These are phyloP conservation scores for Cicer chorassanicum DNA, from an alignment of 306 rosid species.

Conservation along the genomic window DNA sequence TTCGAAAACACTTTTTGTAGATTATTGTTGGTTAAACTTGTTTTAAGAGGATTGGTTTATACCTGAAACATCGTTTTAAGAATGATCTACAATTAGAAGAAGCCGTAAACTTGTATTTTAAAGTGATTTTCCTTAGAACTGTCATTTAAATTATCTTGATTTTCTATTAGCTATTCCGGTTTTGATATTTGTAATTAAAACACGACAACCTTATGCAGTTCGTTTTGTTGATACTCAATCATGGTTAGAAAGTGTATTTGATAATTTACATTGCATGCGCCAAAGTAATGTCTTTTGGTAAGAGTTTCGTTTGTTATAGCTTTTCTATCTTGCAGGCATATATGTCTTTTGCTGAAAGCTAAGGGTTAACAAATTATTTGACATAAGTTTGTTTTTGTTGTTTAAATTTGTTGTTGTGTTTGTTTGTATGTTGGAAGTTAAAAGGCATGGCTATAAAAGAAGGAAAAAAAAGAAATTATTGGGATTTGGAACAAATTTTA, in stretches of 20 bases:
- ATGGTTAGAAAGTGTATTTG: conserved; percentile 16
- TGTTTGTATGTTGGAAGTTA: conserved; percentile 1
- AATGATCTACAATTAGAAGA: background rate
- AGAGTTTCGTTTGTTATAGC: background rate
- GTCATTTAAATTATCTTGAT: conserved; percentile 13
- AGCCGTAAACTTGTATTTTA: background rate
- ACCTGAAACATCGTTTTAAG: conserved; percentile 18
- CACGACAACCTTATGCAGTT: conserved; percentile 1
- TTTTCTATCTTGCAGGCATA: background rate
- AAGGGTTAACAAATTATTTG: background rate
- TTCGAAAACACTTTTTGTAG: too few relatives aligned
- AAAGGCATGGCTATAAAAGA: conserved; percentile 20
- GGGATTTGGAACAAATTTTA: conserved; percentile 5
- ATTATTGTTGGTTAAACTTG: too few relatives aligned
- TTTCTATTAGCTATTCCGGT: conserved; percentile 9
- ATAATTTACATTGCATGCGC: background rate
- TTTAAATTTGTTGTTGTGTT: conserved; percentile 11
- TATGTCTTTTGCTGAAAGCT: conserved; percentile 27
- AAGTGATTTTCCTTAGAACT: conserved; percentile 12
- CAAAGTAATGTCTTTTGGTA: background rate
- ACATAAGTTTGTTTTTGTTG: background rate
- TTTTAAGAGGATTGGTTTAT: background rate
- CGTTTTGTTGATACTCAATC: conserved; percentile 18
- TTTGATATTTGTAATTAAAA: background rate
- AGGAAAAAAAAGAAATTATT: conserved; percentile 4